These are phyloP conservation scores for Phytophthora lateralis DNA, from an alignment of 352 stramenopile genomes.

Conservation along the genomic window DNA sequence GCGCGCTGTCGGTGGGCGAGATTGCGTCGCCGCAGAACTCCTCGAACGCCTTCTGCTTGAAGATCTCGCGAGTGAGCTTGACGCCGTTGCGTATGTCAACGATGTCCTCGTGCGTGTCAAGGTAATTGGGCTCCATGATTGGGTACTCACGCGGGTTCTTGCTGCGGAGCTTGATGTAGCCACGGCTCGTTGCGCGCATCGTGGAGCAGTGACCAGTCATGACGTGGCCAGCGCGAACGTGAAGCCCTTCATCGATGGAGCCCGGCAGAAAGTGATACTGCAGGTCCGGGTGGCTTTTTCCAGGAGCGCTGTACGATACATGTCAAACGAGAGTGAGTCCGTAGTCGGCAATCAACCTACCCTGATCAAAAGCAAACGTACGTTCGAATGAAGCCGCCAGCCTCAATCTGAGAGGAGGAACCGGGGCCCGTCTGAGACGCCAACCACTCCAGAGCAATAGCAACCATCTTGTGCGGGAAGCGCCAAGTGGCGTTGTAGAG, in stretches of 20 bases:
- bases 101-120: slow-evolving; percentile 69
- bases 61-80: slow-evolving; percentile 79
- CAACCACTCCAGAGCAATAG: slow-evolving; percentile 82
- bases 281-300: slow-evolving; percentile 76
- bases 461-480: slow-evolving; percentile 85
- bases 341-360: not conserved
- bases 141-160: slow-evolving; percentile 65
- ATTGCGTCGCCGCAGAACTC: slow-evolving; percentile 75
- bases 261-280: slow-evolving; percentile 88
- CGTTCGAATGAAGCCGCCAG: slow-evolving; percentile 85
- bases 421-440: slow-evolving; percentile 56
- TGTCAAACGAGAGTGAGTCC: not conserved
- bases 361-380: slow-evolving; percentile 11
- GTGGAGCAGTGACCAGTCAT: slow-evolving; percentile 84
- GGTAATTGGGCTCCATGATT: slow-evolving; percentile 88
- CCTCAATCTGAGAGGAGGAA: slow-evolving; percentile 73
- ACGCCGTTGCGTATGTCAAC: slow-evolving; percentile 75
- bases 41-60: slow-evolving; percentile 84
- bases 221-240: slow-evolving; percentile 48
- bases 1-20: slow-evolving; percentile 52
- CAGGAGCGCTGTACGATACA: slow-evolving; percentile 38
- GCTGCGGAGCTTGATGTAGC: slow-evolving; percentile 73
- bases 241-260: slow-evolving; percentile 42
- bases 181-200: slow-evolving; percentile 80
- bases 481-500: slow-evolving; percentile 84